These are phyloP conservation scores for Plenodomus tracheiphilus DNA, from an alignment of 2,329 filamentous ascomycete species.

Conservation along the genomic window DNA sequence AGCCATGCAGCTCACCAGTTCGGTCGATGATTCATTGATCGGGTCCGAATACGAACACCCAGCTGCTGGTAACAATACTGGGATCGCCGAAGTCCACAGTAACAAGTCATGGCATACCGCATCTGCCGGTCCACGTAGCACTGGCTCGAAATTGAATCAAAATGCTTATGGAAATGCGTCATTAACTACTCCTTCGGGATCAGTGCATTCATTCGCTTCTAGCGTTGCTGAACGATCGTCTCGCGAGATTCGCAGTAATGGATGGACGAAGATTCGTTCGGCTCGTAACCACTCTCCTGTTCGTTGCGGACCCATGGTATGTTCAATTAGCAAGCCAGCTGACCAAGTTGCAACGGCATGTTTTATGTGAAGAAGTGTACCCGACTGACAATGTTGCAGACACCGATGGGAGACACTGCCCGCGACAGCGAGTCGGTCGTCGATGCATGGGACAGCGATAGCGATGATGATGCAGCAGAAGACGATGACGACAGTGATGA, in stretches of 20 bases:
- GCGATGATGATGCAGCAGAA: conserved; percentile 38
- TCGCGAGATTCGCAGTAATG: conserved; percentile 10
- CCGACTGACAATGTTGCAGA: not conserved
- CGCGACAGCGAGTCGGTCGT: conserved; percentile 2
- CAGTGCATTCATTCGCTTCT: conserved; percentile 25
- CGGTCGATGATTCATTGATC: conserved; percentile 20
- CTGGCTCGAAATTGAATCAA: conserved; percentile 20
- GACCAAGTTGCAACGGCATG: not conserved
- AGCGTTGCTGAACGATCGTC: conserved; percentile 29
- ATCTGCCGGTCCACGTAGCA: conserved; percentile 10
- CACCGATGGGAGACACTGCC: conserved; percentile 5
- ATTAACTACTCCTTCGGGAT: conserved; percentile 13
- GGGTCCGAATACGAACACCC: conserved; percentile 19
- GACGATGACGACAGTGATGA: conserved; percentile 49
- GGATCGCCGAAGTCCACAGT: conserved; percentile 15
- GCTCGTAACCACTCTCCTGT: conserved; percentile 7
- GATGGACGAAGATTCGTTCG: conserved; percentile 37
- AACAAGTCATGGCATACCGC: conserved; percentile 30
- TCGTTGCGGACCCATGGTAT: conserved; percentile 14
- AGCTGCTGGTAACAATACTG: conserved; percentile 4
- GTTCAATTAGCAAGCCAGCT: conserved; percentile 2
- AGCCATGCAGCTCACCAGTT: conserved; percentile 16
- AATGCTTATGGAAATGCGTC: conserved; percentile 24
- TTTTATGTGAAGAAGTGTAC: too few species aligned
- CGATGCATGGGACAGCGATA: conserved; percentile 19